These are phyloP conservation scores for Peniophora sp. DNA, from an alignment of 1,284 basidiomycete genomes.

Conservation along the genomic window DNA sequence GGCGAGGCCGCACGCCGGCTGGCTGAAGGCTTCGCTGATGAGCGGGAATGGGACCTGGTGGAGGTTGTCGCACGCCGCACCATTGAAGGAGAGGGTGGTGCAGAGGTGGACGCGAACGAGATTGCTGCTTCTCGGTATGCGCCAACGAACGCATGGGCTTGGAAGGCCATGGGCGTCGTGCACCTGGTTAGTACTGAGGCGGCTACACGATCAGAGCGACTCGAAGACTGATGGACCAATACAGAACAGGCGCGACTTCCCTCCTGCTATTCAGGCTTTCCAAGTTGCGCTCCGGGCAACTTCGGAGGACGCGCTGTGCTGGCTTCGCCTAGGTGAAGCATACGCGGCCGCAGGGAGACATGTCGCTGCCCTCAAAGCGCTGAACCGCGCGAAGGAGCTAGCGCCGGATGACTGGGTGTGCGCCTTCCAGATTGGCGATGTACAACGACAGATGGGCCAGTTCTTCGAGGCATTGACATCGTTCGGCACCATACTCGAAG, in stretches of 20 bases:
- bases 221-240: conserved; percentile 2
- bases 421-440: conserved; percentile 79
- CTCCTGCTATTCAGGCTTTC: conserved; percentile 77
- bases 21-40: conserved; percentile 87
- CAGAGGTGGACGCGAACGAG: conserved; percentile 52
- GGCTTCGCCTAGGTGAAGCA: conserved; percentile 90
- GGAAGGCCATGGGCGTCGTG: conserved; percentile 94
- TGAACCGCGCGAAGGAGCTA: conserved; percentile 68
- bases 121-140: conserved; percentile 45
- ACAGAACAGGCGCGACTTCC: conserved; percentile 71
- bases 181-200: conserved; percentile 64
- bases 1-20: conserved; percentile 79
- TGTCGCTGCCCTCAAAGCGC: conserved; percentile 85
- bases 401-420: conserved; percentile 78
- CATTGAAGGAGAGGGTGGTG: conserved; percentile 86
- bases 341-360: conserved; percentile 86
- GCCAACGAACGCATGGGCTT: conserved; percentile 92
- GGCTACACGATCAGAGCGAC: not conserved
- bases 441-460: conserved; percentile 75
- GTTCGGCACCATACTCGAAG: conserved; percentile 52
- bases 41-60: conserved; percentile 93
- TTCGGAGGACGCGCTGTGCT: conserved; percentile 70
- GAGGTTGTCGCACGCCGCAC: conserved; percentile 88
- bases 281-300: conserved; percentile 85
- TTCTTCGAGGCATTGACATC: conserved; percentile 69